These are phyloP conservation scores for Fusarium sp. DNA, from an alignment of 2,329 filamentous ascomycete genomes.

Conservation along the genomic window DNA sequence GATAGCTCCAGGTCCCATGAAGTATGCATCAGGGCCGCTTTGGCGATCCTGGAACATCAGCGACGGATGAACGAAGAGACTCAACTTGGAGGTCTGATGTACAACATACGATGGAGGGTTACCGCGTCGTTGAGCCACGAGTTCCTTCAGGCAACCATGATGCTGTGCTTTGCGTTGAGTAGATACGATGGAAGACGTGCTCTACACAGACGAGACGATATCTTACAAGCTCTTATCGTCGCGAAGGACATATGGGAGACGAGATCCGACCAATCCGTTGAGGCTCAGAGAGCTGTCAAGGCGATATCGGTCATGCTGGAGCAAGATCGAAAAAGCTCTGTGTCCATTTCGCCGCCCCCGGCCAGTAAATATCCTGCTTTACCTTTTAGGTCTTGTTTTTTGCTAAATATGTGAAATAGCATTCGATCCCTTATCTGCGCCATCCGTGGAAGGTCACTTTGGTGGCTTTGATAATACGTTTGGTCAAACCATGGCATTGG, in stretches of 20 bases:
- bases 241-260: conserved; percentile 11
- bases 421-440: not conserved
- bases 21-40: conserved; percentile 23
- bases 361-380: not conserved
- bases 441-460: not conserved
- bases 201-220: conserved; percentile 9
- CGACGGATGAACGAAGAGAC: conserved; percentile 34
- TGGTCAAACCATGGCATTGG: conserved; percentile 28
- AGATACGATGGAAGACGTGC: not conserved
- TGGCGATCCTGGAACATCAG: conserved; percentile 35
- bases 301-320: conserved; percentile 15
- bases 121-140: conserved; percentile 32
- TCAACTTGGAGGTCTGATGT: conserved; percentile 36
- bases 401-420: conserved; percentile 2
- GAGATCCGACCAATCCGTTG: conserved; percentile 7
- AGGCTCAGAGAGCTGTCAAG: conserved; percentile 16
- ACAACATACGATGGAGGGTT: conserved; percentile 40
- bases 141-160: conserved; percentile 38
- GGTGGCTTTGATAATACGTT: conserved; percentile 21
- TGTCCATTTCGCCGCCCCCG: not conserved
- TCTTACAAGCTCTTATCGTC: conserved; percentile 7
- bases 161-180: conserved; percentile 37
- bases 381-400: not conserved
- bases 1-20: conserved; percentile 1
- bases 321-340: not conserved